A percentile compares a stretch with the other conserved stretches of the same genome.
phyloP scores from a whole-genome alignment of 768 basidiomycete species.

The Sutorius australiensis region DNA sequence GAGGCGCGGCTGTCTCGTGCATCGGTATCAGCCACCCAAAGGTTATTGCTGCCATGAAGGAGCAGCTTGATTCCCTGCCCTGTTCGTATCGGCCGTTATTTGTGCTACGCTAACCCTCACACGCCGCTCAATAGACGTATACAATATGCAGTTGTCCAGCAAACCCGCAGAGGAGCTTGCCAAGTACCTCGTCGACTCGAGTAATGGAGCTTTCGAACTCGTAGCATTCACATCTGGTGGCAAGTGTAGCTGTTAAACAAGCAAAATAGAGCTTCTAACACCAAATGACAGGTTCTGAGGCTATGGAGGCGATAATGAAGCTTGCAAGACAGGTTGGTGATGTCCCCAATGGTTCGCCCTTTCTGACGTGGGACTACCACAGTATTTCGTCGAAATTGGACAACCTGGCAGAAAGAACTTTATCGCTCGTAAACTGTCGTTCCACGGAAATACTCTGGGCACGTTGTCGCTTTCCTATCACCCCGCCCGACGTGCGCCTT shows the following conservation, averaged over 20 bases:
- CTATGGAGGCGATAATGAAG: constrained; percentile 86
- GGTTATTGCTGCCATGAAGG: constrained; percentile 70
- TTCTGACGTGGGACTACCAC: constrained; percentile 11
- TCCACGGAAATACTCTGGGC: constrained; percentile 79
- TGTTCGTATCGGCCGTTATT: constrained; percentile 44
- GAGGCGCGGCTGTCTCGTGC: constrained; percentile 82
- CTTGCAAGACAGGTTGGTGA: constrained; percentile 64
- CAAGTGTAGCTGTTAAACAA: constrained; percentile 20
- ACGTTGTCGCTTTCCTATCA: constrained; percentile 69
- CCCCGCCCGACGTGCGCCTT: constrained; percentile 64
- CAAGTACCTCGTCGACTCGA: constrained; percentile 54
- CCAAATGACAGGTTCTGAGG: constrained; percentile 65
- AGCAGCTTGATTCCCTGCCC: constrained; percentile 72
- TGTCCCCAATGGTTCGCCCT: background rate
- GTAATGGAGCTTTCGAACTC: constrained; percentile 70
- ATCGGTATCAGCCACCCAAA: constrained; percentile 71
- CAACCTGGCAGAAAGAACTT: constrained; percentile 72
- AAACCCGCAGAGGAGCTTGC: constrained; percentile 80
- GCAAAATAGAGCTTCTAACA: background rate
- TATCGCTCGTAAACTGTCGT: constrained; percentile 75
- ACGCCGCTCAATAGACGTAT: constrained; percentile 57
- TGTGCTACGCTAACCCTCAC: background rate
- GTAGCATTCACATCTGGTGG: constrained; percentile 77
- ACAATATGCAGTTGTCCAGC: constrained; percentile 81
- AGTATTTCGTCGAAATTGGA: constrained; percentile 70